phyloP scores from a whole-genome alignment of 768 basidiomycete genomes.

The Suillus brevipes region DNA sequence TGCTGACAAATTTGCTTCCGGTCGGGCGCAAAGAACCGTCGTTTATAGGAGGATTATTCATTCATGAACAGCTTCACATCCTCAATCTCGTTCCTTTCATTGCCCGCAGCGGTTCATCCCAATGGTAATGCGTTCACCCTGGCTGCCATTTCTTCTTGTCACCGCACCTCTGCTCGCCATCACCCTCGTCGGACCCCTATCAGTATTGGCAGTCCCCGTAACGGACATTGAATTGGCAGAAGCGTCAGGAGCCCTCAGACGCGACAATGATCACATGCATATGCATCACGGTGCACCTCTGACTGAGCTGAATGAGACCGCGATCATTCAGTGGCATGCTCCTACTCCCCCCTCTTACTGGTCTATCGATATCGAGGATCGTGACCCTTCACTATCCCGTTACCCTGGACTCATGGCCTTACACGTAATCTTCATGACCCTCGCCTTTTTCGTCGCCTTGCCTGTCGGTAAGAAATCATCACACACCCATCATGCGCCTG shows the following conservation, averaged over 20 bases:
- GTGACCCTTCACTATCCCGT: slow-evolving; percentile 41
- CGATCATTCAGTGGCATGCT: slow-evolving; percentile 60
- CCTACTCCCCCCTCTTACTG: slow-evolving; percentile 83
- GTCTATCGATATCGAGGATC: slow-evolving; percentile 70
- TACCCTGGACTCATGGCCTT: slow-evolving; percentile 71
- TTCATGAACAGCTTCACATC: neutral
- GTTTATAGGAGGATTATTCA: slow-evolving; percentile 2
- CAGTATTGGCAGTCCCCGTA: neutral
- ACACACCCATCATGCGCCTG: slow-evolving; percentile 2
- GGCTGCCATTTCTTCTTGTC: neutral
- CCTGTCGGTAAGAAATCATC: slow-evolving; percentile 62
- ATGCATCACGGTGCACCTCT: slow-evolving; percentile 51
- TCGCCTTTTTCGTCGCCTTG: slow-evolving; percentile 82
- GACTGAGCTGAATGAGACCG: slow-evolving; percentile 75
- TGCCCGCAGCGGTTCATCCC: neutral
- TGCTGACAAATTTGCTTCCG: slow-evolving; percentile 11
- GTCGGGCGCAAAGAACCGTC: neutral
- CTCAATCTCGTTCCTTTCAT: neutral
- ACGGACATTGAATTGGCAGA: neutral
- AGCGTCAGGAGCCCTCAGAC: slow-evolving; percentile 8
- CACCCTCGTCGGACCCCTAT: slow-evolving; percentile 9
- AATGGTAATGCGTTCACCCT: slow-evolving; percentile 14
- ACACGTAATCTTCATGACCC: slow-evolving; percentile 71
- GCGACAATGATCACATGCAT: slow-evolving; percentile 43
- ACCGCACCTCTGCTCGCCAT: slow-evolving; percentile 6